A percentile compares a stretch with the other conserved stretches of the same genome.
phyloP scores from a whole-genome alignment of 495 filamentous ascomycete species.

The Astrocystis sublimbata region DNA sequence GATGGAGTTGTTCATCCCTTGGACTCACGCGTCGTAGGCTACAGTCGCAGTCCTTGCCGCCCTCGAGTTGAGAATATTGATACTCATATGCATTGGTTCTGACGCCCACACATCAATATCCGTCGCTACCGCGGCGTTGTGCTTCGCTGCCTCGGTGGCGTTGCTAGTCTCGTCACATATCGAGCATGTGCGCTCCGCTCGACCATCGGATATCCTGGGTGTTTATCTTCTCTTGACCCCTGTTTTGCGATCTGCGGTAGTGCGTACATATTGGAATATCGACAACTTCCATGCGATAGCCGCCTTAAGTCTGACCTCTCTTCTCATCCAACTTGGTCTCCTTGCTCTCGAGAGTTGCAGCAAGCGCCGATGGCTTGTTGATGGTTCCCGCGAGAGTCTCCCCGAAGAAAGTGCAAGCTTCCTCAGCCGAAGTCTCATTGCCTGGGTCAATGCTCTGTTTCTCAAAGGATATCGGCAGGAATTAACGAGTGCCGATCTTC shows the following conservation, averaged over 20 bases:
- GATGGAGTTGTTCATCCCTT: neutral
- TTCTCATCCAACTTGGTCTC: conserved; percentile 11
- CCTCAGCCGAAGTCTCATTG: conserved; percentile 13
- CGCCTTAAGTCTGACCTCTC: conserved; percentile 1
- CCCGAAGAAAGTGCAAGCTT: conserved; percentile 19
- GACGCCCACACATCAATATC: neutral
- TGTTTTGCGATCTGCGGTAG: conserved; percentile 12
- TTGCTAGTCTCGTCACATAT: conserved; percentile 1
- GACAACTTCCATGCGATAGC: neutral
- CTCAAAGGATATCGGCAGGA: conserved; percentile 9
- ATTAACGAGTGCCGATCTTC: conserved; percentile 12
- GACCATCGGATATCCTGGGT: conserved; percentile 5
- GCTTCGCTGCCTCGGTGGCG: conserved; percentile 6
- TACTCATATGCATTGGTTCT: conserved; percentile 3
- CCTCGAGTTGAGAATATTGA: conserved; percentile 7
- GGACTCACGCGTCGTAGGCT: conserved; percentile 5
- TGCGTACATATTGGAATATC: conserved; percentile 17
- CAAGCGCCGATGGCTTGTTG: conserved; percentile 14
- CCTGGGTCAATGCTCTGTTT: conserved; percentile 16
- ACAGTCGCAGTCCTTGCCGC: neutral
- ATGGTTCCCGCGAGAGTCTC: neutral
- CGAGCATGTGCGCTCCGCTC: conserved; percentile 1
- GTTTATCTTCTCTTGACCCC: conserved; percentile 12
- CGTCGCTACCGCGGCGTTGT: neutral
- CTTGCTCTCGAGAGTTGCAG: conserved; percentile 15